Conservation (phyloP, 768 basidiomycete species). For the Xerocomus potaroensis region DNA sequence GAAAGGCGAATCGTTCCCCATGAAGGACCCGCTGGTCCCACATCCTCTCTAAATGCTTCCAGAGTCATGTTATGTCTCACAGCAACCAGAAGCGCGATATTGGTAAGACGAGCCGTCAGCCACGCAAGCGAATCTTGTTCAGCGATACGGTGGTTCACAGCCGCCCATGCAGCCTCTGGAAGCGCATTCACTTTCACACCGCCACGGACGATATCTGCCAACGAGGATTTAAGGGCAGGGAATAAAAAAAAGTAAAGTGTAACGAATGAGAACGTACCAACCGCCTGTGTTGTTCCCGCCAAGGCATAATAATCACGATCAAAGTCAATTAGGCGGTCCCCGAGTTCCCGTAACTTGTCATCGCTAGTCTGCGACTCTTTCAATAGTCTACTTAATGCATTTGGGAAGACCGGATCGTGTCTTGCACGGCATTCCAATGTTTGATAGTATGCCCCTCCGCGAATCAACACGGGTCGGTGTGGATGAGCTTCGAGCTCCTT, state of each 20-base stretch:
- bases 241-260: neutral
- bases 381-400: neutral
- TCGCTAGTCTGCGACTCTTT: too few species aligned
- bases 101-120: neutral
- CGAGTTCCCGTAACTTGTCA: too few species aligned
- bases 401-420: neutral
- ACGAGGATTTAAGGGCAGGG: neutral
- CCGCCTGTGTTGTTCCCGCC: neutral
- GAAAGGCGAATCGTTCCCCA: neutral
- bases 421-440: neutral
- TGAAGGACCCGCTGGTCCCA: too few species aligned
- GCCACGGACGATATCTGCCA: neutral
- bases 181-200: neutral
- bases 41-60: neutral
- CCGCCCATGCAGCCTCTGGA: neutral
- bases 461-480: neutral
- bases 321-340: too few species aligned
- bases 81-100: neutral
- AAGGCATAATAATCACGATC: neutral
- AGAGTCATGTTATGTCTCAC: neutral
- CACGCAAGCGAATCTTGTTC: neutral
- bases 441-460: neutral
- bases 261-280: neutral
- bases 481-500: neutral
- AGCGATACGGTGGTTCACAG: neutral